Percentiles rank a stretch among this genome's conserved stretches.
Evolutionary conservation across 257 asterid genomes (phyloP).

Genomic region (Leonotis leonurus): DNA sequence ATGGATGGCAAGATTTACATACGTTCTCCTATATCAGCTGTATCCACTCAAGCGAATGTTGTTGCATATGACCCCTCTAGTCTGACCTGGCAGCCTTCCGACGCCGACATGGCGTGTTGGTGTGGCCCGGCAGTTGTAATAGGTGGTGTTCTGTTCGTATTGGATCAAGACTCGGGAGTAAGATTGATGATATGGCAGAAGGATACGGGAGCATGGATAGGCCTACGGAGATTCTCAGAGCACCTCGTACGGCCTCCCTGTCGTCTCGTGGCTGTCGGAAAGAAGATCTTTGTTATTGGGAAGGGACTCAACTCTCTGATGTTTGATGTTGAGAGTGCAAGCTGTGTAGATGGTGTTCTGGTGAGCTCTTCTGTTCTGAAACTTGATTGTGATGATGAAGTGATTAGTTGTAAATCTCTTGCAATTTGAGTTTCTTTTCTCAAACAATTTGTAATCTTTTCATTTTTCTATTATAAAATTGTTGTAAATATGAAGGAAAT

Average conservation of each 20-base stretch:
- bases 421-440: constrained; percentile 30
- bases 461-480: background rate
- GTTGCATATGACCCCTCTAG: constrained; percentile 47
- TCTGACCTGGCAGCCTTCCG: constrained; percentile 49
- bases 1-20: constrained; percentile 59
- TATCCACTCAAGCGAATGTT: constrained; percentile 33
- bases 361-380: constrained; percentile 38
- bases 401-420: constrained; percentile 52
- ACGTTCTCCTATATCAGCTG: constrained; percentile 33
- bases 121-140: constrained; percentile 62
- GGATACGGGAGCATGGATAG: constrained; percentile 45
- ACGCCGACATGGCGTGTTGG: constrained; percentile 54
- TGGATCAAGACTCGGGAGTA: constrained; percentile 62
- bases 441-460: background rate
- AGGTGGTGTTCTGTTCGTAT: constrained; percentile 40
- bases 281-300: constrained; percentile 57
- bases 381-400: constrained; percentile 38
- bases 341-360: constrained; percentile 34
- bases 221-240: constrained; percentile 45
- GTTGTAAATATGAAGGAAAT: background rate
- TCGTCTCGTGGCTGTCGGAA: constrained; percentile 49
- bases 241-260: constrained; percentile 46
- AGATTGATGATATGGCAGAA: constrained; percentile 66
- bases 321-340: constrained; percentile 42
- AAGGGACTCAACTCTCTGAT: constrained; percentile 56